These are phyloP conservation scores for Erythrophleum fordii DNA, from an alignment of 306 rosid genomes.

Conservation along the genomic window DNA sequence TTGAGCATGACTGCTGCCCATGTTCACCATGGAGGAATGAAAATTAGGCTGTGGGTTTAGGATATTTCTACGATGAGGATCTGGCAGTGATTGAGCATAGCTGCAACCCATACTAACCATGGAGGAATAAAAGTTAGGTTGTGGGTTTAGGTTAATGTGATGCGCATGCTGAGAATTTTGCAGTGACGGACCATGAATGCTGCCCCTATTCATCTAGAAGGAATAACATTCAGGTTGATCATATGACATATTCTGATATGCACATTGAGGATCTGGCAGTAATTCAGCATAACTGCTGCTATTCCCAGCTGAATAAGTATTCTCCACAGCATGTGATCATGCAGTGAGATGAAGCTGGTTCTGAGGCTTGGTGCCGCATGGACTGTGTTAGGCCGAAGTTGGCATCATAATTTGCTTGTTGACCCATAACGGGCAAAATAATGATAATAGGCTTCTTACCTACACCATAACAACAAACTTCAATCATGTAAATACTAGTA, in stretches of 20 bases:
- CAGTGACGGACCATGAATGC: conserved; percentile 14
- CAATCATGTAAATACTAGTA: conserved; percentile 3
- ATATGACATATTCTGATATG: conserved; percentile 19
- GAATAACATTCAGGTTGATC: conserved; percentile 27
- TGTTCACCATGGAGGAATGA: conserved; percentile 16
- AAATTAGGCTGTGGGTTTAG: conserved; percentile 14
- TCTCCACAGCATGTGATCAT: conserved; percentile 19
- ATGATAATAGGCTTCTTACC: conserved; percentile 48
- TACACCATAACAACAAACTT: conserved; percentile 37
- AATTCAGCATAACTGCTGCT: conserved; percentile 3
- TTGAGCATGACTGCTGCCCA: conserved; percentile 28
- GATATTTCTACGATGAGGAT: conserved; percentile 30
- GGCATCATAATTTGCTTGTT: conserved; percentile 8
- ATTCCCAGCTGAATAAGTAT: conserved; percentile 26
- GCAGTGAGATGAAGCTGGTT: conserved; percentile 37
- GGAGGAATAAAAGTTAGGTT: conserved; percentile 31
- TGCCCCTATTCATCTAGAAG: conserved; percentile 21
- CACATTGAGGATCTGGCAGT: conserved; percentile 22
- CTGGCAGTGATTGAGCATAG: conserved; percentile 27
- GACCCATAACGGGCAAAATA: conserved; percentile 44
- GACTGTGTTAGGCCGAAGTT: conserved; percentile 25
- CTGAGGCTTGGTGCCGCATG: conserved; percentile 36
- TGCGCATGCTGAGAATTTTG: conserved; percentile 22
- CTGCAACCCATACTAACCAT: background rate
- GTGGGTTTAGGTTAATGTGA: conserved; percentile 26